Evolutionary conservation across 495 filamentous ascomycete species (phyloP).

Genomic region (Hyphodiscus hymeniophilus): DNA sequence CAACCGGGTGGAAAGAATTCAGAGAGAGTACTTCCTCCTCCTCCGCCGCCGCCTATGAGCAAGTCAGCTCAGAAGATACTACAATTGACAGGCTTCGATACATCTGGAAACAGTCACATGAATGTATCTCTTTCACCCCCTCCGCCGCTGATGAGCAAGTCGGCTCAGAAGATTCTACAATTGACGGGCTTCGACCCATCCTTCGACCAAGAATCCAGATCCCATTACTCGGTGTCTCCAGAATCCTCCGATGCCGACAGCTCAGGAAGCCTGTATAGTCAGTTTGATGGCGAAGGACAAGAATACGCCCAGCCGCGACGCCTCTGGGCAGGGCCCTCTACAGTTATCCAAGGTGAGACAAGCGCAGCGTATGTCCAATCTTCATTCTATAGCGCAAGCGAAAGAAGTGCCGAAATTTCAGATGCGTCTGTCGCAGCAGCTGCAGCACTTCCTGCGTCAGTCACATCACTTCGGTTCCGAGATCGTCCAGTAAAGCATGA

Average conservation of each 20-base stretch:
- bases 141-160: neutral
- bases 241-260: neutral
- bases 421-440: neutral
- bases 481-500: neutral
- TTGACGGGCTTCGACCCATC: slow-evolving; percentile 7
- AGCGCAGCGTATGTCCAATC: neutral
- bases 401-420: neutral
- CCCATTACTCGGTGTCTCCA: neutral
- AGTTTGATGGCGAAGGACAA: neutral
- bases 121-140: too few relatives aligned
- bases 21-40: neutral
- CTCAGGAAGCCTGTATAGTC: slow-evolving; percentile 4
- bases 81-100: slow-evolving; percentile 6
- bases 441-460: neutral
- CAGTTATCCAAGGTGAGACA: neutral
- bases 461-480: neutral
- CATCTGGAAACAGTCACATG: too few relatives aligned
- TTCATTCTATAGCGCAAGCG: neutral
- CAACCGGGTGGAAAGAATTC: neutral
- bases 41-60: neutral
- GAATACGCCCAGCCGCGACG: too few relatives aligned
- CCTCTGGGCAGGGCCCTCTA: neutral
- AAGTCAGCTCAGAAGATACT: slow-evolving; percentile 8
- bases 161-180: slow-evolving; percentile 5
- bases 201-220: neutral